Percentiles rank a stretch among this genome's conserved stretches.
Conservation (phyloP, 2,329 filamentous ascomycete species). For the Aspergillus brasiliensis region DNA sequence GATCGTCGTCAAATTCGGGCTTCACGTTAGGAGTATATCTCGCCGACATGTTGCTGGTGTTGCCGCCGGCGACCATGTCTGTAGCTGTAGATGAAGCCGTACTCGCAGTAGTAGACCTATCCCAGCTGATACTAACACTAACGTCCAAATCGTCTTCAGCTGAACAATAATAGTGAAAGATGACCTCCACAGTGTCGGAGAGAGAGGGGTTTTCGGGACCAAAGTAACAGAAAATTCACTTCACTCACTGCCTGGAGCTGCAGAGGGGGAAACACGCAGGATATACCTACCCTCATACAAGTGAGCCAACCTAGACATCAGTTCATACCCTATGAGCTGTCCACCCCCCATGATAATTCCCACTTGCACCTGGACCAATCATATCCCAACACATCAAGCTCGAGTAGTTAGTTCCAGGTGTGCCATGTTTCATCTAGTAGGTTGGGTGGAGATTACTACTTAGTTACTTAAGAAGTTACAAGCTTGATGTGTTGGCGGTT, state of each 20-base stretch:
- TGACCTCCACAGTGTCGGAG: too few species aligned
- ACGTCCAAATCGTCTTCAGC: too few species aligned
- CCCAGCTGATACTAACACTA: too few species aligned
- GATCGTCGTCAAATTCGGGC: background rate
- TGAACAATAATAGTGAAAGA: too few species aligned
- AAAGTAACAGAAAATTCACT: background rate
- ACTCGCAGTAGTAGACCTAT: too few species aligned
- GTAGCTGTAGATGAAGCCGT: too few species aligned
- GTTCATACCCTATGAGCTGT: conserved; percentile 9
- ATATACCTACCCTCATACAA: background rate
- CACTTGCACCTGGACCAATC: background rate
- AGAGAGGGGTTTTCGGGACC: background rate
- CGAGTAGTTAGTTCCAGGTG: too few species aligned
- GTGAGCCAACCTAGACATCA: background rate
- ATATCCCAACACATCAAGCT: conserved; percentile 1
- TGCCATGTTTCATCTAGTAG: too few species aligned
- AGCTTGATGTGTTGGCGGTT: too few species aligned
- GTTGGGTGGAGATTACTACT: too few species aligned
- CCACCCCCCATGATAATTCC: background rate
- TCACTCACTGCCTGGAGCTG: too few species aligned
- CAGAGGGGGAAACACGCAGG: background rate
- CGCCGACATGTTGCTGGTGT: background rate
- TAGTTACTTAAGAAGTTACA: too few species aligned
- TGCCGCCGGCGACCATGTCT: background rate
- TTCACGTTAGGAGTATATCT: background rate